Evolutionary conservation across 352 stramenopile genomes (phyloP).

Genomic region (Phytophthora cajani): DNA sequence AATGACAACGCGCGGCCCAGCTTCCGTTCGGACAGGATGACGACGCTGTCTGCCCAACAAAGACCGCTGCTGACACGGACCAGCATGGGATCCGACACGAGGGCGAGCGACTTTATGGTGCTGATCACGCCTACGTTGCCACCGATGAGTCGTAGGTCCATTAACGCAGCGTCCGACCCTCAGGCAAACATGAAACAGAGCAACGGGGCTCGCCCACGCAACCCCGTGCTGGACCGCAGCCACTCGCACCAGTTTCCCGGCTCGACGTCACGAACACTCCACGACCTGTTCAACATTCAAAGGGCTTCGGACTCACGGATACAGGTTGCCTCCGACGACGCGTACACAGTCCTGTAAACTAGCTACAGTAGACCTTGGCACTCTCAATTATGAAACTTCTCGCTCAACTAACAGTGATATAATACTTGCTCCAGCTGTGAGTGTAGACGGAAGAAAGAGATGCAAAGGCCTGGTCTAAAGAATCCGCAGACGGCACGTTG

Average conservation of each 20-base stretch:
- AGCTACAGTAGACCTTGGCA: not conserved
- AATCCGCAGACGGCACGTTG: not conserved
- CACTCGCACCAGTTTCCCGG: slow-evolving; percentile 32
- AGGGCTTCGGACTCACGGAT: slow-evolving; percentile 16
- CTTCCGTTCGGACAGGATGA: slow-evolving; percentile 8
- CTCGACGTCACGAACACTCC: slow-evolving; percentile 34
- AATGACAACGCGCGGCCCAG: slow-evolving; percentile 7
- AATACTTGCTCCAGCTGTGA: too few species aligned
- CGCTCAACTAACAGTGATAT: not conserved
- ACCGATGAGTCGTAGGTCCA: slow-evolving; percentile 11
- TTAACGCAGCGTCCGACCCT: slow-evolving; percentile 9
- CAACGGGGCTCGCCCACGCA: not conserved
- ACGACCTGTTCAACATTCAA: slow-evolving; percentile 41
- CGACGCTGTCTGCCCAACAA: slow-evolving; percentile 8
- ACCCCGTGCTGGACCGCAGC: slow-evolving; percentile 23
- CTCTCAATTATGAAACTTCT: slow-evolving; percentile 8
- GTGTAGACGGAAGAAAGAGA: too few species aligned
- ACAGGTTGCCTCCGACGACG: slow-evolving; percentile 13
- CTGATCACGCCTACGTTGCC: slow-evolving; percentile 13
- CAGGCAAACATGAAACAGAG: slow-evolving; percentile 14
- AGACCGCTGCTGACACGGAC: slow-evolving; percentile 30
- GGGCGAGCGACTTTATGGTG: slow-evolving; percentile 34
- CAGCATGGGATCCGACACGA: slow-evolving; percentile 28
- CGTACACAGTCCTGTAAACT: slow-evolving; percentile 35
- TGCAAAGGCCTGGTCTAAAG: not conserved